These are phyloP conservation scores for Pilobolus umbonatus DNA, from an alignment of 192 early-diverging fungal species.

Conservation along the genomic window DNA sequence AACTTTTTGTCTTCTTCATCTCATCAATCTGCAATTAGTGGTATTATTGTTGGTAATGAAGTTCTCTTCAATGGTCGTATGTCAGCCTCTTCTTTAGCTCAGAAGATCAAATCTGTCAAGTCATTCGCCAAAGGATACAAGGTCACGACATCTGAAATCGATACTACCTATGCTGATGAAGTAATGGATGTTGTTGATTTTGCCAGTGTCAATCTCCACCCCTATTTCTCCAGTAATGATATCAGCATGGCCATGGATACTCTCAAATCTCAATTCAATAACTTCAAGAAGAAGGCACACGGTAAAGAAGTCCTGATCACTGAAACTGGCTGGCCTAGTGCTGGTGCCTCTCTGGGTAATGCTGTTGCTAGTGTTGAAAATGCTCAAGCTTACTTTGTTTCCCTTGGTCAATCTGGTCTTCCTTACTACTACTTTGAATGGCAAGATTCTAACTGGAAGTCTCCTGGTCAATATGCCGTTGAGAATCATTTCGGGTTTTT, in stretches of 20 bases:
- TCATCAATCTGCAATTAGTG: slow-evolving; percentile 3
- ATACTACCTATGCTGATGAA: slow-evolving; percentile 28
- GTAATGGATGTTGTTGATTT: slow-evolving; percentile 51
- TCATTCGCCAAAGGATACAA: slow-evolving; percentile 7
- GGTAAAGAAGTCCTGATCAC: slow-evolving; percentile 46
- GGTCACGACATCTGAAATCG: slow-evolving; percentile 54
- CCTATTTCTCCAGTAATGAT: slow-evolving; percentile 51
- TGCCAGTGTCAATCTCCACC: slow-evolving; percentile 53
- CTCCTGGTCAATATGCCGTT: slow-evolving; percentile 24
- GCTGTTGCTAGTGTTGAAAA: slow-evolving; percentile 44
- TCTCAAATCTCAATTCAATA: slow-evolving; percentile 42
- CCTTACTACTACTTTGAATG: slow-evolving; percentile 56
- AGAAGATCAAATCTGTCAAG: slow-evolving; percentile 29
- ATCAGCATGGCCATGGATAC: slow-evolving; percentile 41
- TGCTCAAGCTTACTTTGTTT: slow-evolving; percentile 37
- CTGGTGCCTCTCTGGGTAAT: slow-evolving; percentile 37
- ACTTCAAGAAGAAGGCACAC: slow-evolving; percentile 41
- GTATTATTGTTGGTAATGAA: slow-evolving; percentile 28
- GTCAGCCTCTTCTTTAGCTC: slow-evolving; percentile 7
- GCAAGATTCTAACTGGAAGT: slow-evolving; percentile 57
- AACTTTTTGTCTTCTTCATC: not conserved
- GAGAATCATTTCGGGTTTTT: slow-evolving; percentile 29
- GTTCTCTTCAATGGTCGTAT: slow-evolving; percentile 10
- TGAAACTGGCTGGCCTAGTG: slow-evolving; percentile 62
- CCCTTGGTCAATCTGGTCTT: slow-evolving; percentile 43